Evolutionary conservation across 805 yeast genomes (phyloP), one percentile per base, ranked within the genome.

Genomic region (Cephaloascus albidus): DNA sequence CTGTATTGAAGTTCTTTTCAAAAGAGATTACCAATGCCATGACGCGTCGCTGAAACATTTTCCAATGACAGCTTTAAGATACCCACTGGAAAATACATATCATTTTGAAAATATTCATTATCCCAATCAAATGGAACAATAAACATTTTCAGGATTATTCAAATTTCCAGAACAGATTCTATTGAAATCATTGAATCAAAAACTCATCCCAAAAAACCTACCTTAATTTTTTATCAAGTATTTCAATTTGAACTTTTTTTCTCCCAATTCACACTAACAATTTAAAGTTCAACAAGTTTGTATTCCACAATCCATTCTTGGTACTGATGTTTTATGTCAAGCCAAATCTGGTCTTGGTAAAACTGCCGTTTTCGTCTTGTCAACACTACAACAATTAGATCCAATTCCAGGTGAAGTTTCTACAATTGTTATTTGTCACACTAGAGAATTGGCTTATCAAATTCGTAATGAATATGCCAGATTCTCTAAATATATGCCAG

Each of bases 311-410:
- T 85, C 97, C 41, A 87, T 90, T 58, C 83, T 90, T 53, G 98
- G 97, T 58, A 90, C 96, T 45, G 98, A 90, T 60, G 97, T 90
- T 43, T 70, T 90, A 51, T 93, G 98, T 72, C 98, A 90, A 74
- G 98, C 98, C 65, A 90, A 93, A 72, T 93, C 98, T 36, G 98
- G 98, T 84, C 75, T 93, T 52, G 98, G 98, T 81, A 90, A 90
- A 65, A 90, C 98, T 43, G 98, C 98, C 36, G 97, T 90, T 41
- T 90, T 90, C 54, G 97, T 90, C 44, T 74, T 90, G 55, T 85
- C 96, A 19, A 90, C 98, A 45, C 75, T 90, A 59, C 97, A 90
- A 68, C 97, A 90, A 70, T 74, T 90, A 57, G 97, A 93, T 57
- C 97, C 98, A 36, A 87, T 90, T 50, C 87, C 95, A 45, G 98